These are phyloP conservation scores for Thielaviopsis cerberus DNA, from an alignment of 2,329 filamentous ascomycete genomes.

Conservation along the genomic window DNA sequence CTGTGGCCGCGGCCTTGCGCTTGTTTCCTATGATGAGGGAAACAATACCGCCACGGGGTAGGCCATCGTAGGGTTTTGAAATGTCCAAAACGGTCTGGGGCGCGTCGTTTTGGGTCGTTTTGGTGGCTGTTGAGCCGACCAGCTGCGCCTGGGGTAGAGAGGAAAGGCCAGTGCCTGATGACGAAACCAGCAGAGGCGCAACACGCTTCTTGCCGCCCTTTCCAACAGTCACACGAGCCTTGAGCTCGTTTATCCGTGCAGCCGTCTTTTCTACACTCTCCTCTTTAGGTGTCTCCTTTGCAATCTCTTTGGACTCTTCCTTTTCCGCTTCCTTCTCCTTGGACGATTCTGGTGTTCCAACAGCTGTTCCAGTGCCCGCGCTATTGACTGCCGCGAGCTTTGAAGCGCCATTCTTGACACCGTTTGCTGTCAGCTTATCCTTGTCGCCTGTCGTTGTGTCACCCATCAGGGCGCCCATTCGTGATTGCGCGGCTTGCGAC, in stretches of 20 bases:
- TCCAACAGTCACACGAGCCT: conserved; percentile 81
- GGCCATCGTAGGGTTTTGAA: conserved; percentile 80
- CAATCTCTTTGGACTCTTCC: conserved; percentile 16
- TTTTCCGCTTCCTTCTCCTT: conserved; percentile 18
- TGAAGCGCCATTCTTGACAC: conserved; percentile 29
- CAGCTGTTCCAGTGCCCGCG: conserved; percentile 13
- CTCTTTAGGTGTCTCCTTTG: conserved; percentile 17
- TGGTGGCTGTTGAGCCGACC: conserved; percentile 54
- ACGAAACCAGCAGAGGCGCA: conserved; percentile 76
- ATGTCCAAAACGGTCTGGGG: conserved; percentile 75
- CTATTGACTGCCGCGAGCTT: conserved; percentile 19
- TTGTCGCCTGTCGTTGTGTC: conserved; percentile 38
- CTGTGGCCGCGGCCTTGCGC: conserved; percentile 51
- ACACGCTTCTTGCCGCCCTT: conserved; percentile 97
- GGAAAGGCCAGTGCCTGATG: conserved; percentile 69
- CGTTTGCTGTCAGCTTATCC: conserved; percentile 33
- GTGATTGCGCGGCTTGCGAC: conserved; percentile 70
- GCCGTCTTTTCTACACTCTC: conserved; percentile 35
- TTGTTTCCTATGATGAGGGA: conserved; percentile 85
- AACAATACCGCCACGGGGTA: conserved; percentile 75
- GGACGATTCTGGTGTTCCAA: conserved; percentile 15
- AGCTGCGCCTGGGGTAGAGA: conserved; percentile 78
- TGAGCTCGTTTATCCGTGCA: conserved; percentile 43
- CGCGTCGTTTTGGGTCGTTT: conserved; percentile 45
- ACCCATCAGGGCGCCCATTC: conserved; percentile 98